phyloP scores from a whole-genome alignment of 2,329 filamentous ascomycete species.

The Alternaria infectoria region DNA sequence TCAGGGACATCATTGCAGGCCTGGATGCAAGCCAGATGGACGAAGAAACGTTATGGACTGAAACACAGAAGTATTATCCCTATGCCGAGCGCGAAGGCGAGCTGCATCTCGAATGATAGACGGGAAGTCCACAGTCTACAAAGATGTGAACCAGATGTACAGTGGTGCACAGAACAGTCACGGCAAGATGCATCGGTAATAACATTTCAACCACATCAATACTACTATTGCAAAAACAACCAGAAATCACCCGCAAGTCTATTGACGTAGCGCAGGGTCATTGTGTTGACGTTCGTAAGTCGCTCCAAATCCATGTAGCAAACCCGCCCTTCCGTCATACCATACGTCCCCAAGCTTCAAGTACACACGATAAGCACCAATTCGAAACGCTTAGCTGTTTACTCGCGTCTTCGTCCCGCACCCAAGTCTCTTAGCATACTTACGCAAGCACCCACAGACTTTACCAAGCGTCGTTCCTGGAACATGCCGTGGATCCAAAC shows the following conservation, averaged over 20 bases:
- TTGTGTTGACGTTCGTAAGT: not conserved
- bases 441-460: not conserved
- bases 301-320: not conserved
- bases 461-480: not conserved
- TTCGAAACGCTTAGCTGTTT: not conserved
- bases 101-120: conserved; percentile 33
- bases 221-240: not conserved
- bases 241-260: not conserved
- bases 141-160: not conserved
- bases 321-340: not conserved
- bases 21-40: conserved; percentile 60
- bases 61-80: conserved; percentile 46
- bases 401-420: not conserved
- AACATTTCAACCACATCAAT: not conserved
- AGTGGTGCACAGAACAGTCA: not conserved
- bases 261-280: not conserved
- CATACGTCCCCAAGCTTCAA: not conserved
- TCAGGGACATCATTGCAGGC: conserved; percentile 55
- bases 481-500: not conserved
- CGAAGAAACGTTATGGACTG: conserved; percentile 51
- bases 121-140: not conserved
- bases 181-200: not conserved
- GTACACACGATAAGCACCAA: not conserved
- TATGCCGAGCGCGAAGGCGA: conserved; percentile 39
- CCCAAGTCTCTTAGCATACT: not conserved